Conservation (phyloP, 2,329 filamentous ascomycete species). For the Penicillium crustosum region DNA sequence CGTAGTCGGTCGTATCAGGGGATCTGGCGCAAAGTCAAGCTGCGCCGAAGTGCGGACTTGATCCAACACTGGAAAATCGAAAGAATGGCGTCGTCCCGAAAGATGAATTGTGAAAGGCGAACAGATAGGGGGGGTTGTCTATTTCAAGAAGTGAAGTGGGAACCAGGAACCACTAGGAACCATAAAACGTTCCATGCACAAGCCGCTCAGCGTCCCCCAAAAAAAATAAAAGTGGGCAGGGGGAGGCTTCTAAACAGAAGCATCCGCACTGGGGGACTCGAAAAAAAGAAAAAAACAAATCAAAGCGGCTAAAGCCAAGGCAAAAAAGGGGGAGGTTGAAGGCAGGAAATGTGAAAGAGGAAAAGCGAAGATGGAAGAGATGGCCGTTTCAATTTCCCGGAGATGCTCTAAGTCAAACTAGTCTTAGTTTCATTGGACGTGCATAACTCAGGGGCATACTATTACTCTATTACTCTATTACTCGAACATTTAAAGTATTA, state of each 20-base stretch:
- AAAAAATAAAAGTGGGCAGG: conserved; percentile 13
- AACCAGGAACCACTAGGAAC: conserved; percentile 27
- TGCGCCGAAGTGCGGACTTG: conserved; percentile 15
- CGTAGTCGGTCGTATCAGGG: conserved; percentile 36
- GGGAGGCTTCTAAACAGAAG: conserved; percentile 9
- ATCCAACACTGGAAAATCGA: conserved; percentile 12
- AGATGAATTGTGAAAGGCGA: neutral
- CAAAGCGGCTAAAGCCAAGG: conserved; percentile 12
- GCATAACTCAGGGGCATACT: conserved; percentile 26
- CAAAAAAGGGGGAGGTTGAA: conserved; percentile 16
- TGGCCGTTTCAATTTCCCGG: conserved; percentile 22
- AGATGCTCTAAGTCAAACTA: conserved; percentile 17
- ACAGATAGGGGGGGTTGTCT: conserved; percentile 18
- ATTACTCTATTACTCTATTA: neutral
- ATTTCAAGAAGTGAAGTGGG: conserved; percentile 27
- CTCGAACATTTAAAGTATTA: neutral
- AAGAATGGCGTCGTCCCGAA: conserved; percentile 1
- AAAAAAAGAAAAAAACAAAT: neutral
- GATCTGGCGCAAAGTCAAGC: conserved; percentile 17
- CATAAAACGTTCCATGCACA: conserved; percentile 23
- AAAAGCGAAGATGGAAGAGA: conserved; percentile 12
- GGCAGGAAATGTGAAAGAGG: conserved; percentile 11
- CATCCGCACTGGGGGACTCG: conserved; percentile 1
- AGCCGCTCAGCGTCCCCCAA: conserved; percentile 4
- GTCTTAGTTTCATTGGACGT: conserved; percentile 19